These are phyloP conservation scores for Tricholoma hemisulphureum DNA, from an alignment of 768 basidiomycete genomes.

Conservation along the genomic window DNA sequence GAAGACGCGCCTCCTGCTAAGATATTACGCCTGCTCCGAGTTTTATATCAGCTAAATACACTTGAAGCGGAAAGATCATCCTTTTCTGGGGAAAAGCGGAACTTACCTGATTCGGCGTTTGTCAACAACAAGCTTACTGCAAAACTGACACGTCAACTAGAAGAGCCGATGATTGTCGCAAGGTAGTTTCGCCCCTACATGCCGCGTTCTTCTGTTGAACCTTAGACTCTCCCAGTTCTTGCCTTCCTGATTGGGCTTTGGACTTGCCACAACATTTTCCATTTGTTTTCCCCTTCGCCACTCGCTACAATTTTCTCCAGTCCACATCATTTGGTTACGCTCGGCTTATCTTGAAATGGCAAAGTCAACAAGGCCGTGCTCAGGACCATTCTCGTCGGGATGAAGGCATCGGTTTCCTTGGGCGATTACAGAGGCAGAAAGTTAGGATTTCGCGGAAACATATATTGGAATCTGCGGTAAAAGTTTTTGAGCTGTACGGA, in stretches of 20 bases:
- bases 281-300: conserved; percentile 98
- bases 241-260: conserved; percentile 95
- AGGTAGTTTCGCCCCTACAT: too few species aligned
- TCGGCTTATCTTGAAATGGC: conserved; percentile 92
- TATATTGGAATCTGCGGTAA: conserved; percentile 92
- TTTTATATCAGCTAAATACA: conserved; percentile 79
- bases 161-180: conserved; percentile 99
- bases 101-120: conserved; percentile 79
- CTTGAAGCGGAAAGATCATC: conserved; percentile 63
- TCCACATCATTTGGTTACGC: conserved; percentile 98
- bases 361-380: conserved; percentile 77
- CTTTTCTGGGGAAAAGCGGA: conserved; percentile 50
- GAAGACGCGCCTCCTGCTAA: conserved; percentile 85
- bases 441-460: conserved; percentile 94
- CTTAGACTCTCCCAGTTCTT: conserved; percentile 56
- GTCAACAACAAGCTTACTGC: conserved; percentile 98
- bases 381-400: conserved; percentile 82
- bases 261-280: conserved; percentile 96
- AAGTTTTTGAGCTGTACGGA: conserved; percentile 95
- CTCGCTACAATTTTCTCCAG: conserved; percentile 95
- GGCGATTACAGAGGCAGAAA: conserved; percentile 91
- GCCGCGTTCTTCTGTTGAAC: conserved; percentile 21
- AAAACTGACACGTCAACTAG: conserved; percentile 94
- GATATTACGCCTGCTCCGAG: conserved; percentile 85
- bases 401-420: conserved; percentile 89